Conservation (phyloP, 225 moss, liverwort and hornwort genomes). For the Takakia lepidozioides region DNA sequence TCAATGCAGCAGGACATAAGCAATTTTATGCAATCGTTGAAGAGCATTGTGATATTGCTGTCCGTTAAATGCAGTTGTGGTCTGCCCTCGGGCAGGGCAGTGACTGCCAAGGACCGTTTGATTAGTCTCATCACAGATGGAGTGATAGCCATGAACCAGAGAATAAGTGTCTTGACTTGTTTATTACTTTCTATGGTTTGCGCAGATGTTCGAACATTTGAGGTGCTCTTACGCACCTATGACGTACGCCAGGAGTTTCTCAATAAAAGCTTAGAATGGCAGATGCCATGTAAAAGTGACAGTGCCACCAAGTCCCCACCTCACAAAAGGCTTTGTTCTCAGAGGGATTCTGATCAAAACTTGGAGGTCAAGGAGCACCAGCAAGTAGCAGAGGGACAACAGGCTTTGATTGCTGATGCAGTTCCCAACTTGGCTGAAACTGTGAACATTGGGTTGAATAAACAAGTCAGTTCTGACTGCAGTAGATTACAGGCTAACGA, state of each 20-base stretch:
- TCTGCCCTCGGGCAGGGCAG: no score
- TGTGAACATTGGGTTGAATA: constrained; percentile 5
- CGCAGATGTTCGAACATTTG: constrained; percentile 71
- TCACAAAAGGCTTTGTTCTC: constrained; percentile 40
- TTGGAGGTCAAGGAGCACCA: constrained; percentile 7
- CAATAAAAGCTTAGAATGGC: constrained; percentile 37
- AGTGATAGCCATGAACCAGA: neutral
- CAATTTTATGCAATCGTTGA: no score
- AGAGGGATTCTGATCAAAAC: constrained; percentile 2
- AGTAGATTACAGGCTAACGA: neutral
- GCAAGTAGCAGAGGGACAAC: constrained; percentile 4
- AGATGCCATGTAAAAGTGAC: constrained; percentile 8
- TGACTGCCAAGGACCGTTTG: no score
- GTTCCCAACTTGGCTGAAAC: constrained; percentile 11
- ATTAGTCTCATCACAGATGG: no score
- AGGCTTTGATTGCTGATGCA: constrained; percentile 7
- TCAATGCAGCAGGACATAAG: no score
- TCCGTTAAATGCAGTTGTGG: no score
- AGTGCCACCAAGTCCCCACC: constrained; percentile 43
- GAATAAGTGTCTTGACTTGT: neutral
- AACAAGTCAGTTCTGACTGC: neutral
- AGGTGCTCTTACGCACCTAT: constrained; percentile 77
- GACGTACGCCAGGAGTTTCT: constrained; percentile 80
- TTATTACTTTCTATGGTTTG: neutral
- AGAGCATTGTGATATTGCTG: no score